A percentile compares a stretch with the other conserved stretches of the same genome.
These are phyloP conservation scores for Conticribra guillardii DNA, from an alignment of 108 stramenopile species.

Conservation along the genomic window DNA sequence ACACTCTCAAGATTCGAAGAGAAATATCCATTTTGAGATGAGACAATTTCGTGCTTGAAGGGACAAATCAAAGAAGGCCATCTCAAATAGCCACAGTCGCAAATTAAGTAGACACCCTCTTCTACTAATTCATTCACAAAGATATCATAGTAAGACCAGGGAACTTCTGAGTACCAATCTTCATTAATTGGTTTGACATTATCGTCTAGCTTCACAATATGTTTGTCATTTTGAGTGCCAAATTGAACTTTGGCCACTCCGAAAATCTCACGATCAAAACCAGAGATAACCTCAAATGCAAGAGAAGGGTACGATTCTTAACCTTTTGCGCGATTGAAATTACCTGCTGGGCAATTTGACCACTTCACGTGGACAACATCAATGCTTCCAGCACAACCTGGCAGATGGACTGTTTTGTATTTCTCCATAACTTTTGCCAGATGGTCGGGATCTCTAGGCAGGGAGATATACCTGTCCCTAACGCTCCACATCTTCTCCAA, in stretches of 20 bases:
- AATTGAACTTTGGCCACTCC: conserved; percentile 7
- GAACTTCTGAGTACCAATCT: too few species aligned
- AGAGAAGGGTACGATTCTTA: conserved; percentile 39
- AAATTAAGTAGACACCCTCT: conserved; percentile 43
- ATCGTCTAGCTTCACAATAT: conserved; percentile 4
- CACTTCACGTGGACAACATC: conserved; percentile 51
- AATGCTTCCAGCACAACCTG: conserved; percentile 43
- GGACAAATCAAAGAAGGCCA: conserved; percentile 44
- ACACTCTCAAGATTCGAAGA: conserved; percentile 42
- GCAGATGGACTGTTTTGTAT: conserved; percentile 19
- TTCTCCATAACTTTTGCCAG: conserved; percentile 1
- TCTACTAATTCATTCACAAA: too few species aligned
- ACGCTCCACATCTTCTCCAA: not conserved
- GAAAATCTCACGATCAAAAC: conserved; percentile 6
- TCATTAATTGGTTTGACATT: not conserved
- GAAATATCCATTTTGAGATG: conserved; percentile 6
- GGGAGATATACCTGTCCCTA: not conserved
- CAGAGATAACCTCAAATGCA: conserved; percentile 31
- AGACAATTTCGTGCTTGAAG: conserved; percentile 1
- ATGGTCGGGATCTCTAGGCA: not conserved
- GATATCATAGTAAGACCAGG: too few species aligned
- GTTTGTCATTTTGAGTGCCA: conserved; percentile 22
- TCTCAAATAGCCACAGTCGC: conserved; percentile 48
- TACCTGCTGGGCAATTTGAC: conserved; percentile 37
- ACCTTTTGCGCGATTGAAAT: conserved; percentile 17